These are phyloP conservation scores for Fagus crenata DNA, from an alignment of 306 rosid species.

Conservation along the genomic window DNA sequence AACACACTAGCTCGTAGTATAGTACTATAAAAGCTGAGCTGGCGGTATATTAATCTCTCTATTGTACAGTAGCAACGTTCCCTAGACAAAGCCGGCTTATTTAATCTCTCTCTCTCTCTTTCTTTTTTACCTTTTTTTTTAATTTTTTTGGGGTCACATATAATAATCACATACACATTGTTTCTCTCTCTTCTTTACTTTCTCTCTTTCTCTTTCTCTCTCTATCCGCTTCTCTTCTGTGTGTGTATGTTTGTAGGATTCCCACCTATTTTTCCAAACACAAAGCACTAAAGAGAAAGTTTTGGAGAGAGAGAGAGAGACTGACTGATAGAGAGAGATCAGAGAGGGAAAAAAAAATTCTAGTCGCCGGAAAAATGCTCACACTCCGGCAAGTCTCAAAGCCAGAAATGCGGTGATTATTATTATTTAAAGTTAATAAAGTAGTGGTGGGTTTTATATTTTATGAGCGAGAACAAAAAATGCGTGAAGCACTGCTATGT, in stretches of 20 bases:
- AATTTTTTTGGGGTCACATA: not conserved
- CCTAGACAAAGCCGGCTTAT: slow-evolving; percentile 54
- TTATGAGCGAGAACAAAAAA: slow-evolving; percentile 39
- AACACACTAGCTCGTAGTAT: not conserved
- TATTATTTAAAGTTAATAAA: not conserved
- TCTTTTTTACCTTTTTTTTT: too few relatives aligned
- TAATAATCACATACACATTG: not conserved
- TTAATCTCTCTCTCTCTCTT: not conserved
- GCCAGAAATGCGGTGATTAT: not conserved
- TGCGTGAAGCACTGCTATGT: slow-evolving; percentile 60
- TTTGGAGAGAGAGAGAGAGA: slow-evolving; percentile 2
- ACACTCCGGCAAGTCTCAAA: slow-evolving; percentile 30
- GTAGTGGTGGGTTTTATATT: too few relatives aligned
- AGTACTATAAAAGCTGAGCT: not conserved
- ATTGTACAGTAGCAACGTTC: slow-evolving; percentile 32
- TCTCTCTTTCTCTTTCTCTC: slow-evolving; percentile 5
- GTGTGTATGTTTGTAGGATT: slow-evolving; percentile 44
- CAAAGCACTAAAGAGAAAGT: slow-evolving; percentile 50
- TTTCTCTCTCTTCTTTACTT: not conserved
- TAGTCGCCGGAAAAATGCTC: slow-evolving; percentile 26
- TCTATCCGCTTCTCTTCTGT: slow-evolving; percentile 31
- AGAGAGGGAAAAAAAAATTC: not conserved
- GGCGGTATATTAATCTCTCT: not conserved
- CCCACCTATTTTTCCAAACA: slow-evolving; percentile 40
- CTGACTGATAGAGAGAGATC: too few relatives aligned